Evolutionary conservation across 164 flowering plant genomes (phyloP), one percentile per base, ranked within the genome.

Genomic region (Chimonanthus salicifolius): DNA sequence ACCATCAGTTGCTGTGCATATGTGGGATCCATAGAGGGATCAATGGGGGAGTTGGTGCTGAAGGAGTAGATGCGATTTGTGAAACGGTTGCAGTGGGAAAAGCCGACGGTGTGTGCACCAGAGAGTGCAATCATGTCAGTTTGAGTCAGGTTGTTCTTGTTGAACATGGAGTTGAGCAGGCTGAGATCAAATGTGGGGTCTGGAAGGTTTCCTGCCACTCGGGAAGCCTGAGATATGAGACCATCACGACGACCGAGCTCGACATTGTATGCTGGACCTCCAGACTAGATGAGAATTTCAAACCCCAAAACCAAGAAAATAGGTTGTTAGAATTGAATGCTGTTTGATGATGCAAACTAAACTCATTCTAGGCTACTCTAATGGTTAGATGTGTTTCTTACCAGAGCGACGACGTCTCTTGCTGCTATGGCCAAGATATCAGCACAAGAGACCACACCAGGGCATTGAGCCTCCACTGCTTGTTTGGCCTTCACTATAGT

Each of bases 21-120:
- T 47, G 20, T 16, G 4, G 88, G 76, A 62, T 93, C 78, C 51
- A 93, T 76, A 20, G 92, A 62, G 51, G 97, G 97, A 71, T 93
- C 98, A 0, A 85, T 76, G 0, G 80, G 79, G 49, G 84, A 69
- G 6, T 82, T 67, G 7, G 86, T 18, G 15, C 83, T 77, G 83
- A 85, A 89, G 4, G 78, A 72, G 81, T 91, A 88, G 62, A 91
- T 72, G 9, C 97, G 88, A 62, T 83, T 80, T 2, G 90, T 75
- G 63, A 93, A 85, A 67, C 85, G 85, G 76, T 54, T 58, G 82
- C 98, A 91, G 80, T 93, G 97, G 54, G 95, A 85, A 83, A 89
- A 86, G 43, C 98, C 98, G 0, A 91, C 44, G 0, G 98, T 90
- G 82, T 93, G 98, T 1, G 90, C 93, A 6, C 93, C 97, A 1